These are phyloP conservation scores for Erythrophleum ivorense DNA, from an alignment of 331 rosid genomes.

Conservation along the genomic window DNA sequence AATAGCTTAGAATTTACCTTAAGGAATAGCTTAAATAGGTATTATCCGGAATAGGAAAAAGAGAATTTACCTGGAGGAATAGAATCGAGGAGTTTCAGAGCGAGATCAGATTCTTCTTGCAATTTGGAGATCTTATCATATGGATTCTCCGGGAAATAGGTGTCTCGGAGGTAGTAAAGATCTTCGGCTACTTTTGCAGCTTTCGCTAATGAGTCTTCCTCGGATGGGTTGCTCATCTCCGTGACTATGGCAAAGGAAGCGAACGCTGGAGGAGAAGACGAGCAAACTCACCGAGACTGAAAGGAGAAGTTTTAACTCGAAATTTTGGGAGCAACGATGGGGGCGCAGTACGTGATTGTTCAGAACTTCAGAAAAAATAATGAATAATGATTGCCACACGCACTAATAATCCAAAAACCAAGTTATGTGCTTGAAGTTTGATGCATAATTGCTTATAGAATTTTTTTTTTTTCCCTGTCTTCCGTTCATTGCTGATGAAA, in stretches of 20 bases:
- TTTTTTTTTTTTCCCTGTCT: no score
- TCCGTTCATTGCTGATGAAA: no score
- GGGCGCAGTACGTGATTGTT: no score
- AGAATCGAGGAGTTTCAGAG: conserved; percentile 81
- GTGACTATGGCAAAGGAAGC: not conserved
- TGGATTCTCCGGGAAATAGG: conserved; percentile 65
- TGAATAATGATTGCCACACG: no score
- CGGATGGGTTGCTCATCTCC: conserved; percentile 48
- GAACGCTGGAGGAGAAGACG: not conserved
- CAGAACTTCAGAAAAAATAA: no score
- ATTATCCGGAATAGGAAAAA: not conserved
- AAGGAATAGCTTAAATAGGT: conserved; percentile 52
- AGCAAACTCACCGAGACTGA: not conserved
- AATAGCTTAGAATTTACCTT: conserved; percentile 42
- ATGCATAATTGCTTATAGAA: no score
- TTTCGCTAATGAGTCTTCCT: conserved; percentile 50
- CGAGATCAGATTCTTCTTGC: conserved; percentile 67
- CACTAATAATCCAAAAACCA: no score
- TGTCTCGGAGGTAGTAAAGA: conserved; percentile 75
- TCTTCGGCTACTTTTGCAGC: conserved; percentile 63
- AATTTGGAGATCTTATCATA: conserved; percentile 59
- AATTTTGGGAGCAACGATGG: no score
- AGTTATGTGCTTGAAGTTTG: no score
- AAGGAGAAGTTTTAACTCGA: not conserved
- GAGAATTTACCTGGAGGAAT: conserved; percentile 63